These are phyloP conservation scores for Endocarpon pusillum DNA, from an alignment of 495 filamentous ascomycete species.

Conservation along the genomic window DNA sequence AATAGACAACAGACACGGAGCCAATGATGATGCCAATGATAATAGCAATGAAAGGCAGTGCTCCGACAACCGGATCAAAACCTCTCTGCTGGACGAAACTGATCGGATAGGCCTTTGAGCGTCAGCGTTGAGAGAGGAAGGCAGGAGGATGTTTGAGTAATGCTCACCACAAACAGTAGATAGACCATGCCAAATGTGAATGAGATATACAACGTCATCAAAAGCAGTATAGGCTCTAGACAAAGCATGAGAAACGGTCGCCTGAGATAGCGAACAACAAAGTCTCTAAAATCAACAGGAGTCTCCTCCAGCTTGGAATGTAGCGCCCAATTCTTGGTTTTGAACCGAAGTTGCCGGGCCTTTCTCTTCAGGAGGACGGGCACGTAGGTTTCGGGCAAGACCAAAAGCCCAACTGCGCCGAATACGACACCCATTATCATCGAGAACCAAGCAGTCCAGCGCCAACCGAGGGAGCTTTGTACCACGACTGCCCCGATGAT, in stretches of 20 bases:
- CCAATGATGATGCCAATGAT: constrained; percentile 34
- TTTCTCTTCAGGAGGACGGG: constrained; percentile 30
- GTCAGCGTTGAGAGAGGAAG: too few relatives aligned
- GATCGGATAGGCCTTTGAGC: constrained; percentile 36
- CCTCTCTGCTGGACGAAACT: constrained; percentile 30
- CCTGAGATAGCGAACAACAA: constrained; percentile 15
- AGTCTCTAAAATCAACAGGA: constrained; percentile 18
- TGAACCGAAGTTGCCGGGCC: constrained; percentile 30
- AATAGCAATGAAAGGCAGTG: constrained; percentile 37
- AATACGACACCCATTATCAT: constrained; percentile 31
- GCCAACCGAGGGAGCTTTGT: constrained; percentile 31
- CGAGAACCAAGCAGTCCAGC: constrained; percentile 42
- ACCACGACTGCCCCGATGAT: constrained; percentile 38
- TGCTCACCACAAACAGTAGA: too few relatives aligned
- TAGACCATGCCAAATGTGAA: constrained; percentile 34
- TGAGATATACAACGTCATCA: constrained; percentile 28
- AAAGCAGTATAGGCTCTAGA: constrained; percentile 28
- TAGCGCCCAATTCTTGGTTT: constrained; percentile 40
- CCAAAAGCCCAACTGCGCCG: constrained; percentile 20
- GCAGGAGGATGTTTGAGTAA: too few relatives aligned
- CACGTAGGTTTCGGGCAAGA: constrained; percentile 36
- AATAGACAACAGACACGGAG: constrained; percentile 27
- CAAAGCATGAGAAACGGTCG: constrained; percentile 29
- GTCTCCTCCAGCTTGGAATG: constrained; percentile 34
- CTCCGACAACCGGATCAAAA: constrained; percentile 24